Percentiles rank a stretch among this genome's conserved stretches.
Evolutionary conservation across 148 eudicot genomes (phyloP).

Genomic region (Camellia granthamiana): DNA sequence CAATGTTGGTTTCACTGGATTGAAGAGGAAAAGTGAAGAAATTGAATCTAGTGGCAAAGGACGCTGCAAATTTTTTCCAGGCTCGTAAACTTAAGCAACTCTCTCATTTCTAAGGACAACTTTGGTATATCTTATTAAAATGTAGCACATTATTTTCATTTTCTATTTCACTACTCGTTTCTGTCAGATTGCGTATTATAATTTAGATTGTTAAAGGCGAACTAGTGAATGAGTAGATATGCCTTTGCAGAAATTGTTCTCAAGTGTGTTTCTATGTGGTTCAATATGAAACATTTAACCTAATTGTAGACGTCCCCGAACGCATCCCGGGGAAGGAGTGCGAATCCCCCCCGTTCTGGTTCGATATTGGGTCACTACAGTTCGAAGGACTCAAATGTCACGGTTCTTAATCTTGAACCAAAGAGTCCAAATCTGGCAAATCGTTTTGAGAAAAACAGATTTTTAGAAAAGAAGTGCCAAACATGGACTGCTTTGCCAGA

Average conservation of each 20-base stretch:
- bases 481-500: no score
- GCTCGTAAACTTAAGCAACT: constrained; percentile 87
- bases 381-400: no score
- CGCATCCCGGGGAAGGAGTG: no score
- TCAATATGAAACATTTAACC: not conserved
- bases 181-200: not conserved
- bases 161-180: not conserved
- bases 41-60: constrained; percentile 86
- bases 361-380: no score
- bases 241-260: not conserved
- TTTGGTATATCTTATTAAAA: not conserved
- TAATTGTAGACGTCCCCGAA: no score
- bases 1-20: constrained; percentile 69
- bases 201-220: not conserved
- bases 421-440: no score
- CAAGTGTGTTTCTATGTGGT: not conserved
- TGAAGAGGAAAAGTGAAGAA: constrained; percentile 73
- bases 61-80: constrained; percentile 88
- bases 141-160: not conserved
- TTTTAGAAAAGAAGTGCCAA: no score
- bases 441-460: no score
- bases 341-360: no score
- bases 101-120: constrained; percentile 44
- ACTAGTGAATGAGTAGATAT: not conserved
- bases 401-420: no score